These are phyloP conservation scores for Trifolium repens DNA, from an alignment of 306 rosid genomes.

Conservation along the genomic window DNA sequence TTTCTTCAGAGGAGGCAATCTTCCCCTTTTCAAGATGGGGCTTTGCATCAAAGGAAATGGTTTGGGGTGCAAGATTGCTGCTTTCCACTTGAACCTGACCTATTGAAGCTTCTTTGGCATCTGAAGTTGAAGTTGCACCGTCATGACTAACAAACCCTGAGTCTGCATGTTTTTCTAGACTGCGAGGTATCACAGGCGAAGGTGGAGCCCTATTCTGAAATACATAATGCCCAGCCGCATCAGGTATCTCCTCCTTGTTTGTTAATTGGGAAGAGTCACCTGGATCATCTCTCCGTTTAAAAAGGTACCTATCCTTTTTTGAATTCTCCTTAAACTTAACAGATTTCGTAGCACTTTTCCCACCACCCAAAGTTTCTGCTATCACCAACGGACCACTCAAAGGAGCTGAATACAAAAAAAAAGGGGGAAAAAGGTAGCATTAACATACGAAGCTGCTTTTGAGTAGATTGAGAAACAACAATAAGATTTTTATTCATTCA, in stretches of 20 bases:
- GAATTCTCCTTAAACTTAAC: slow-evolving; percentile 71
- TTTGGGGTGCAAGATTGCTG: slow-evolving; percentile 43
- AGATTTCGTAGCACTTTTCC: slow-evolving; percentile 60
- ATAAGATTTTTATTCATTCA: background rate
- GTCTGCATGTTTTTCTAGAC: slow-evolving; percentile 48
- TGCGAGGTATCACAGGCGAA: slow-evolving; percentile 39
- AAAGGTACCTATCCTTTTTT: slow-evolving; percentile 85
- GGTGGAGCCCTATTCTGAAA: slow-evolving; percentile 68
- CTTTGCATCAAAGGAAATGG: slow-evolving; percentile 46
- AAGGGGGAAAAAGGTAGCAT: background rate
- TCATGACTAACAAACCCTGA: slow-evolving; percentile 43
- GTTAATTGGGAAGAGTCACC: slow-evolving; percentile 51
- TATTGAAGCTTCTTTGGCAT: slow-evolving; percentile 48
- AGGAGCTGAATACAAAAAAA: slow-evolving; percentile 67
- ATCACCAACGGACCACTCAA: slow-evolving; percentile 94
- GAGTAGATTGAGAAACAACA: slow-evolving; percentile 15
- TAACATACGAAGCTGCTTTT: background rate
- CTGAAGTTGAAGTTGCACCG: slow-evolving; percentile 44
- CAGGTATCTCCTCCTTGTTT: slow-evolving; percentile 55
- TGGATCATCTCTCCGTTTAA: slow-evolving; percentile 87
- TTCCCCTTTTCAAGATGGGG: slow-evolving; percentile 52
- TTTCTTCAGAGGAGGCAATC: slow-evolving; percentile 43
- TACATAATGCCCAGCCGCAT: slow-evolving; percentile 54
- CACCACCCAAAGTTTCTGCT: slow-evolving; percentile 79
- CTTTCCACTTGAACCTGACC: slow-evolving; percentile 48